Evolutionary conservation across 371 early-diverging fungal genomes (phyloP), one percentile per base, ranked within the genome.

Genomic region (Antonospora locustae): DNA sequence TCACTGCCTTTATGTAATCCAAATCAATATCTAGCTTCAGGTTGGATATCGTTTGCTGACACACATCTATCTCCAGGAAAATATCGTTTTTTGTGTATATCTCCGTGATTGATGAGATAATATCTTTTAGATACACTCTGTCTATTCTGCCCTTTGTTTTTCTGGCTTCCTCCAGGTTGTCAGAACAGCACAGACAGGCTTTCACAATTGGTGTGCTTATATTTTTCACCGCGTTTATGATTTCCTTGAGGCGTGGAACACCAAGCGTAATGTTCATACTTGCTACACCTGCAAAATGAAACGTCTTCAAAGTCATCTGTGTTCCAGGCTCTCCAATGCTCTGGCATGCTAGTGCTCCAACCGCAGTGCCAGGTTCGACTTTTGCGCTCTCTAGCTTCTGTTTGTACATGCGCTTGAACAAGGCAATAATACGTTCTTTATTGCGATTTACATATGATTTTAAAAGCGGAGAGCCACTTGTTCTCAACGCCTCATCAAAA

Each of bases 201-300:
- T 77, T 80, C 57, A 94, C 90, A 65, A 93, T 84, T 0, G 98
- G 96, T 0, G 94, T 94, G 27, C 81, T 81, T 50, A 97, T 93
- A 36, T 85, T 85, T 2, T 39, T 28, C 29, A 50, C 54, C 14
- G 69, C 71, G 67, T 75, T 75, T 9, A 76, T 88, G 69, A 90
- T 87, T 78, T 88, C 90, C 76, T 93, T 93, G 74, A 95, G 85
- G 71, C 96, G 84, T 2, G 98, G 98, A 43, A 97, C 95, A 79
- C 98, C 98, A 61, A 91, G 80, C 0, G 98, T 91, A 59, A 94
- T 84, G 81, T 90, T 97, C 89, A 90, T 90, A 67, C 83, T 82
- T 32, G 91, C 90, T 41, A 94, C 89, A 80, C 98, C 98, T 73
- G 98, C 94, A 83, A 93, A 95, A 78, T 97, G 98, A 86, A 97